These are phyloP conservation scores for Solanum commersonii DNA, from an alignment of 257 asterid genomes.

Conservation along the genomic window DNA sequence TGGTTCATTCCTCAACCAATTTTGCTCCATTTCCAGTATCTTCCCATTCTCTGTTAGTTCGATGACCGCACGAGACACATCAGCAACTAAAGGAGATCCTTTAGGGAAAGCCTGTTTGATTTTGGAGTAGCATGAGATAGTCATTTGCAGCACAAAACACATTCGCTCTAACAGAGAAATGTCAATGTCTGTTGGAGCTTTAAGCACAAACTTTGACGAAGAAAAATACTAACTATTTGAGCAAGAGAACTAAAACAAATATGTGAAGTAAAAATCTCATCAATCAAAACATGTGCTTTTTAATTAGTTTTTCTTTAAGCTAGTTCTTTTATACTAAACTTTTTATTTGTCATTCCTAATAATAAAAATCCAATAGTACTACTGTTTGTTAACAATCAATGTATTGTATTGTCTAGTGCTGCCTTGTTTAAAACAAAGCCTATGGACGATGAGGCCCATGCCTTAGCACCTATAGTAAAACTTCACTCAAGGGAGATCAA, in stretches of 20 bases:
- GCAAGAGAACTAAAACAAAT: background rate
- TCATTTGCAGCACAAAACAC: background rate
- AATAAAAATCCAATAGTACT: background rate
- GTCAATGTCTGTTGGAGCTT: background rate
- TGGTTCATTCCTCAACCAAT: background rate
- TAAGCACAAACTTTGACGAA: background rate
- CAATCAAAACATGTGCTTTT: background rate
- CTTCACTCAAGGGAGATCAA: background rate
- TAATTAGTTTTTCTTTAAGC: background rate
- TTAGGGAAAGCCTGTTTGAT: background rate
- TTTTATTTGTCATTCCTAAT: background rate
- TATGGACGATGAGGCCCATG: background rate
- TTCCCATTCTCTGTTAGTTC: conserved; percentile 1
- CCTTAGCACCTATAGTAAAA: background rate
- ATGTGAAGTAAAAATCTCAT: background rate
- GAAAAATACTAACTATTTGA: background rate
- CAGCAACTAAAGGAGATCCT: conserved; percentile 2
- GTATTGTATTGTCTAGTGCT: background rate
- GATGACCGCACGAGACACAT: background rate
- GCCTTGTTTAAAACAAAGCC: background rate
- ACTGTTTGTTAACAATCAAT: background rate
- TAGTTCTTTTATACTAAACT: background rate
- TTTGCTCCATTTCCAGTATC: background rate
- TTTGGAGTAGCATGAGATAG: background rate
- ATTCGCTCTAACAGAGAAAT: background rate